Evolutionary conservation across 441 rosid species (phyloP).

Genomic region (Arabidopsis lyrata): DNA sequence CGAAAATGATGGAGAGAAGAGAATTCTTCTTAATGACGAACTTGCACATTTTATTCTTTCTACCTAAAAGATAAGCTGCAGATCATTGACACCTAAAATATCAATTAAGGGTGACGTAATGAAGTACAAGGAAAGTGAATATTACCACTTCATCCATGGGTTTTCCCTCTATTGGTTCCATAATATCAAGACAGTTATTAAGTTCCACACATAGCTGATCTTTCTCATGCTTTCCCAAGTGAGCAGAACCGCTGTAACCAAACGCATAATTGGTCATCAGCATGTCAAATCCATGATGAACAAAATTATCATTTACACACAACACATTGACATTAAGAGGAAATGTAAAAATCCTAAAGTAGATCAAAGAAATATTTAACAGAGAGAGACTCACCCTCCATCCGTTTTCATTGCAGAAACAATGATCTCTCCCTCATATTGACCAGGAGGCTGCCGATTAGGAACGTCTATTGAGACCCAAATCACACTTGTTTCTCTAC

Average conservation of each 20-base stretch:
- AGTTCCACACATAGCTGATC: constrained; percentile 70
- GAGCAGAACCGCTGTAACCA: constrained; percentile 58
- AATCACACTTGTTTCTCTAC: constrained; percentile 86
- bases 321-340: constrained; percentile 22
- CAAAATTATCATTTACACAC: not conserved
- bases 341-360: constrained; percentile 1
- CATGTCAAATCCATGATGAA: constrained; percentile 22
- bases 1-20: constrained; percentile 83
- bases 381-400: constrained; percentile 57
- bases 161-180: constrained; percentile 83
- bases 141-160: constrained; percentile 80
- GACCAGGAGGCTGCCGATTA: constrained; percentile 81
- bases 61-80: constrained; percentile 64
- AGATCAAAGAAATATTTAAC: constrained; percentile 13
- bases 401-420: constrained; percentile 73
- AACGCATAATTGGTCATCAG: constrained; percentile 34
- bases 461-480: constrained; percentile 98
- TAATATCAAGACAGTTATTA: constrained; percentile 67
- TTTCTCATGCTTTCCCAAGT: constrained; percentile 71
- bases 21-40: constrained; percentile 81
- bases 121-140: constrained; percentile 28
- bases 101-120: not conserved
- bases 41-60: constrained; percentile 82
- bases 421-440: constrained; percentile 85
- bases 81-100: constrained; percentile 46